Conservation (phyloP, 139 green algal species). For the Picochlorum costavermella region DNA sequence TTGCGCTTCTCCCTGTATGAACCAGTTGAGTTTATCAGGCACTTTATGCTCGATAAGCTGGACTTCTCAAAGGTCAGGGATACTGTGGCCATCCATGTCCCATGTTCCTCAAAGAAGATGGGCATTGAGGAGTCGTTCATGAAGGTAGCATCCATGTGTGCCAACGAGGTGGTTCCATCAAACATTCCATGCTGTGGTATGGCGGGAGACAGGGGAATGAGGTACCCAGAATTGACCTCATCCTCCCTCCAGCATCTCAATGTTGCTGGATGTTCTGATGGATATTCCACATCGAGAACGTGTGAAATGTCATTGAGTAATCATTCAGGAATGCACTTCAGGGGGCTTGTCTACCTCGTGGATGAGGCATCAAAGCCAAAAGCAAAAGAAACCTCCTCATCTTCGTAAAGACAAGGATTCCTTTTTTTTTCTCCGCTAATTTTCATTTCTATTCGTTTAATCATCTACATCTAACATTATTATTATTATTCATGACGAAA, state of each 20-base stretch:
- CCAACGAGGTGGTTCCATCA: conserved; percentile 61
- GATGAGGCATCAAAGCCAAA: conserved; percentile 81
- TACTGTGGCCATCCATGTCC: conserved; percentile 85
- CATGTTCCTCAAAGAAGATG: conserved; percentile 97
- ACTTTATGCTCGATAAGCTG: conserved; percentile 89
- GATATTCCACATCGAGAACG: conserved; percentile 87
- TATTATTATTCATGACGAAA: too few relatives aligned
- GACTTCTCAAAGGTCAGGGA: conserved; percentile 76
- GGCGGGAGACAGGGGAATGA: conserved; percentile 91
- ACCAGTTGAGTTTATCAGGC: conserved; percentile 89
- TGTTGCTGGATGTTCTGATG: conserved; percentile 61
- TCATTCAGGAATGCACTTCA: conserved; percentile 87
- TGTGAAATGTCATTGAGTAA: conserved; percentile 92
- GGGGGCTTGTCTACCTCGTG: conserved; percentile 69
- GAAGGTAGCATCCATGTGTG: conserved; percentile 76
- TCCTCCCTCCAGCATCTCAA: conserved; percentile 46
- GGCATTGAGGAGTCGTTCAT: conserved; percentile 81
- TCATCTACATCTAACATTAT: too few relatives aligned
- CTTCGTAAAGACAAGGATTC: background rate
- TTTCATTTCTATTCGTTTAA: background rate
- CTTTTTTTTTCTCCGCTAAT: background rate
- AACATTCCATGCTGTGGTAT: conserved; percentile 94
- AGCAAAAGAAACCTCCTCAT: conserved; percentile 12
- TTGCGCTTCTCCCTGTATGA: conserved; percentile 88
- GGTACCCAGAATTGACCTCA: conserved; percentile 86